Base-by-base conservation (phyloP, 2,329 filamentous ascomycete genomes). In the Botrytis hyacinthi region DNA sequence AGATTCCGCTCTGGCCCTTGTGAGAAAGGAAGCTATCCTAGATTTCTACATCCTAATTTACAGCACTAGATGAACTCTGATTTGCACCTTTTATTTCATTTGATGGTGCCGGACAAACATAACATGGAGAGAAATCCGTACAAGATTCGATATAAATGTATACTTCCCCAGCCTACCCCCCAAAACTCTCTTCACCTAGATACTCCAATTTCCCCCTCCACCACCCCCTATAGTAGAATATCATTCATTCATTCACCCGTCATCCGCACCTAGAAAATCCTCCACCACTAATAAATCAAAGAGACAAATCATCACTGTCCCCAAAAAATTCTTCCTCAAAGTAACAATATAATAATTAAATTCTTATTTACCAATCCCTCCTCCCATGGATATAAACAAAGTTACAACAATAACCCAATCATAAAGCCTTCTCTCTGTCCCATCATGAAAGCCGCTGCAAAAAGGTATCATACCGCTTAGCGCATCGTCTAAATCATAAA, bases 391-490 rank as follows among this genome's bases (percentile, higher is more conserved):
- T 62, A 62, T 3, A 62, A 62, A 62, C 7, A 8, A 40, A 18
- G 59, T 61, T 32, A 59, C 57, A 20, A 40, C 3, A 10, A 26
- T 18, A 62, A n/a, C 22, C 22, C 40, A 42, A 16, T 62, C 26
- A 62, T 62, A 62, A 61, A n/a, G 0, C 14, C 26, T 18, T 10
- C 60, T n/a, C 16, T 42, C 60, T 9, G n/a, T 62, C 35, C 35
- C 60, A 42, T 62, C 60, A 62, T 62, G 22, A 40, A 62, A 62
- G 51, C 26, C 60, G 60, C 60, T 18, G n/a, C 37, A 42, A 62
- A 37, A 62, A 9, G 37, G 14, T 62, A 61, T n/a, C 18, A 14
- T n/a, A n/a, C 35, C 22, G 60, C 37, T 62, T n/a, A 16, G 35
- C 35, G 60, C 37, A 40, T 62, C 60, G 35, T 14, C 16, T 37